Conservation (phyloP, 2,329 filamentous ascomycete species). For the Parascedosporium putredinis region DNA sequence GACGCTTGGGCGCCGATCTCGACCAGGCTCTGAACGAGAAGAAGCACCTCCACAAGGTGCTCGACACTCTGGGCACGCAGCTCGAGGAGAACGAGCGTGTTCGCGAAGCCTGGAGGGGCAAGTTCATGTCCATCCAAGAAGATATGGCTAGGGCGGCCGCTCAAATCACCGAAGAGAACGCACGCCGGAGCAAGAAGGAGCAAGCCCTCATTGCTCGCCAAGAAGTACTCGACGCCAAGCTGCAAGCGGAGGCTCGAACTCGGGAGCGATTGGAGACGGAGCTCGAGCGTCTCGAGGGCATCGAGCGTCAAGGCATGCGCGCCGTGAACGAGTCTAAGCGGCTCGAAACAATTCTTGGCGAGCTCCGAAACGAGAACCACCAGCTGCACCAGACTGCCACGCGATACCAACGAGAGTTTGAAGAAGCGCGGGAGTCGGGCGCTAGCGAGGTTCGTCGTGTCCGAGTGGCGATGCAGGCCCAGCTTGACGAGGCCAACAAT, state of each 20-base stretch:
- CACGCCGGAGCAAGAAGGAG: slow-evolving; percentile 67
- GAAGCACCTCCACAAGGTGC: slow-evolving; percentile 62
- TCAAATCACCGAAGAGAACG: slow-evolving; percentile 75
- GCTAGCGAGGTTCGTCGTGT: slow-evolving; percentile 73
- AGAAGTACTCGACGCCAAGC: slow-evolving; percentile 65
- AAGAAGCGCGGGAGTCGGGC: slow-evolving; percentile 71
- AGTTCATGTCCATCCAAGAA: slow-evolving; percentile 75
- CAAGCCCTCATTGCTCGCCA: slow-evolving; percentile 69
- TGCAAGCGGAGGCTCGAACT: slow-evolving; percentile 64
- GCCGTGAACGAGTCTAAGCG: slow-evolving; percentile 53
- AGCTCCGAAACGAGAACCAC: slow-evolving; percentile 56
- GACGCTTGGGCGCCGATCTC: slow-evolving; percentile 38
- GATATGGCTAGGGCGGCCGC: slow-evolving; percentile 73
- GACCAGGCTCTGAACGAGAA: slow-evolving; percentile 45
- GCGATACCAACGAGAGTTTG: slow-evolving; percentile 69
- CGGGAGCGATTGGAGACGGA: slow-evolving; percentile 57
- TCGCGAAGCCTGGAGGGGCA: slow-evolving; percentile 72
- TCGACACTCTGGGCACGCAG: slow-evolving; percentile 65
- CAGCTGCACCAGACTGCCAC: slow-evolving; percentile 59
- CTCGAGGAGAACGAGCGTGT: slow-evolving; percentile 78
- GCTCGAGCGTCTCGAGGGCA: slow-evolving; percentile 53
- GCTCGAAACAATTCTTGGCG: slow-evolving; percentile 42
- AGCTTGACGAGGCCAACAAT: slow-evolving; percentile 74
- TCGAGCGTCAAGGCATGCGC: slow-evolving; percentile 55
- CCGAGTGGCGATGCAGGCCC: slow-evolving; percentile 65